These are phyloP conservation scores for Penicillium verhagenii DNA, from an alignment of 495 filamentous ascomycete genomes.

Conservation along the genomic window DNA sequence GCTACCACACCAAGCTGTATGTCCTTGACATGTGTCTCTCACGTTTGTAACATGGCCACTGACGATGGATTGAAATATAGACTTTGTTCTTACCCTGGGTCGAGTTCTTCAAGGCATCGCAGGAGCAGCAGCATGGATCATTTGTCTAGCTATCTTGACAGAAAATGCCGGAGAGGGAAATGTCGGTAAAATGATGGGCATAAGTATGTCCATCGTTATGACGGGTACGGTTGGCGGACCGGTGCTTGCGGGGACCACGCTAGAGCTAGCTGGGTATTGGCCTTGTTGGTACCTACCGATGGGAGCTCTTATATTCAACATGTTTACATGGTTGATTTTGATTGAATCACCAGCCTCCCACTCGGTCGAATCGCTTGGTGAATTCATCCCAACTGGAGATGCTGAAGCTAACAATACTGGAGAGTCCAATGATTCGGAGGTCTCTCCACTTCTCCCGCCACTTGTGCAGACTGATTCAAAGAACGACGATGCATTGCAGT, in stretches of 20 bases:
- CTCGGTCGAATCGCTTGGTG: neutral
- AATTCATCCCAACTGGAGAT: neutral
- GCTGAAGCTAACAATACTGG: neutral
- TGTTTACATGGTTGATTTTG: conserved; percentile 13
- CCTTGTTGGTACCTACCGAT: conserved; percentile 21
- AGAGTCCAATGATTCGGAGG: neutral
- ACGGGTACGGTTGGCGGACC: conserved; percentile 24
- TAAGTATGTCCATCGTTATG: conserved; percentile 16
- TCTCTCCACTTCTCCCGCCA: neutral
- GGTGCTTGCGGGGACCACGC: conserved; percentile 19
- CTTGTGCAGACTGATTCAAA: neutral
- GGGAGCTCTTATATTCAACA: conserved; percentile 19
- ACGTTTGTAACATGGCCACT: neutral
- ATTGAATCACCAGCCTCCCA: neutral
- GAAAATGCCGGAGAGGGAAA: conserved; percentile 18
- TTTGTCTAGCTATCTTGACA: conserved; percentile 23
- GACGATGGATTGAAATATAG: neutral
- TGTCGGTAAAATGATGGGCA: conserved; percentile 23
- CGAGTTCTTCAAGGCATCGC: conserved; percentile 23
- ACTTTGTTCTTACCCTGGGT: conserved; percentile 15
- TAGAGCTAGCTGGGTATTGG: conserved; percentile 28
- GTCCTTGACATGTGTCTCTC: neutral
- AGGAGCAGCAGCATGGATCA: conserved; percentile 25
- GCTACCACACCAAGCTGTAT: neutral
- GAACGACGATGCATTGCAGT: neutral